phyloP scores from a whole-genome alignment of 148 eudicot species.

The Heliamphora exappendiculata region DNA sequence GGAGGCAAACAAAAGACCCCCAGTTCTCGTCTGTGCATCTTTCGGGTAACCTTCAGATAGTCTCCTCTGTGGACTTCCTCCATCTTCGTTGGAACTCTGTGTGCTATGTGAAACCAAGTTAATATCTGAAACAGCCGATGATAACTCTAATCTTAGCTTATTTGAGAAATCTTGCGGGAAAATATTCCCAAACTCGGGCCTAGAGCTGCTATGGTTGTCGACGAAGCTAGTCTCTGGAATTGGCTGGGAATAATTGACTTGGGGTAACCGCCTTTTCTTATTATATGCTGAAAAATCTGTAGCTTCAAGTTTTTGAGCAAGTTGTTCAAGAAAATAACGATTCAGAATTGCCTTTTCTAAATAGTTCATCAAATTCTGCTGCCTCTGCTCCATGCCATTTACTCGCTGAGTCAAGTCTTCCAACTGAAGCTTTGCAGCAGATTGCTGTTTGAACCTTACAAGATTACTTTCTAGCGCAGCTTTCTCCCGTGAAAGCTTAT shows the following conservation, averaged over 20 bases:
- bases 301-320: slow-evolving; percentile 63
- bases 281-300: slow-evolving; percentile 68
- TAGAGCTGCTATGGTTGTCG: slow-evolving; percentile 43
- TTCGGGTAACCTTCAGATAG: slow-evolving; percentile 32
- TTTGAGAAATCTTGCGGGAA: slow-evolving; percentile 60
- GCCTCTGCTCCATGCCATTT: slow-evolving; percentile 56
- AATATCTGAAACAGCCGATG: slow-evolving; percentile 67
- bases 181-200: slow-evolving; percentile 38
- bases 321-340: slow-evolving; percentile 55
- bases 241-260: slow-evolving; percentile 28
- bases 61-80: slow-evolving; percentile 48
- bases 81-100: slow-evolving; percentile 75
- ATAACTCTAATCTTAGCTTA: slow-evolving; percentile 63
- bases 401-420: slow-evolving; percentile 50
- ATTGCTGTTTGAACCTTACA: slow-evolving; percentile 36
- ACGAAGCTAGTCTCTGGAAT: slow-evolving; percentile 35
- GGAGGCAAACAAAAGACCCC: slow-evolving; percentile 33
- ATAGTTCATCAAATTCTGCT: slow-evolving; percentile 44
- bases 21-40: slow-evolving; percentile 37
- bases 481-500: slow-evolving; percentile 71
- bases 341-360: slow-evolving; percentile 55
- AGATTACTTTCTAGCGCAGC: slow-evolving; percentile 45
- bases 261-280: slow-evolving; percentile 78
- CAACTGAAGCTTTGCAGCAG: slow-evolving; percentile 50
- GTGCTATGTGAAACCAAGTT: slow-evolving; percentile 77